A percentile compares a stretch with the other conserved stretches of the same genome.
These are phyloP conservation scores for Penicillium aurantiogriseum DNA, from an alignment of 2,329 filamentous ascomycete species.

Conservation along the genomic window DNA sequence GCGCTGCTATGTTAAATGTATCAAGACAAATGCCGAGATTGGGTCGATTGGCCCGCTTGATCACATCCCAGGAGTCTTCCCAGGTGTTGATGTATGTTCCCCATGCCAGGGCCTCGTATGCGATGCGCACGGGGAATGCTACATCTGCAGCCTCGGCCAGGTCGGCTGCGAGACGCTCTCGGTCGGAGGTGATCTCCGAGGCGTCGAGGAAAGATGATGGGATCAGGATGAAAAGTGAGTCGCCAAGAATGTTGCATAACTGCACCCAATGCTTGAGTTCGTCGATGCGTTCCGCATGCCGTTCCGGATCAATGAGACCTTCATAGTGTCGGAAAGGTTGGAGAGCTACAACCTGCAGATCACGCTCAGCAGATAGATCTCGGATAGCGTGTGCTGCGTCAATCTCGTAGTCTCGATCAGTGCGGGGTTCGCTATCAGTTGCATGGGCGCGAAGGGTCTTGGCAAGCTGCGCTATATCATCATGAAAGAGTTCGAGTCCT, in stretches of 20 bases:
- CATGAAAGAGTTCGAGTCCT: conserved; percentile 68
- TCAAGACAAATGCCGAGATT: conserved; percentile 77
- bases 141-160: conserved; percentile 22
- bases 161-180: conserved; percentile 19
- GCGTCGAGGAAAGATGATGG: conserved; percentile 24
- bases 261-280: conserved; percentile 23
- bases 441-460: conserved; percentile 42
- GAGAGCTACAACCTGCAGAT: conserved; percentile 62
- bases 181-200: conserved; percentile 20
- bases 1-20: conserved; percentile 72
- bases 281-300: conserved; percentile 18
- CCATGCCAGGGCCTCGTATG: conserved; percentile 71
- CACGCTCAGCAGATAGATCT: conserved; percentile 51
- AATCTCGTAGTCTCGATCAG: conserved; percentile 57
- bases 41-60: conserved; percentile 60
- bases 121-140: conserved; percentile 42
- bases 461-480: conserved; percentile 64
- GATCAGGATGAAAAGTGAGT: conserved; percentile 24
- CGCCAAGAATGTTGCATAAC: conserved; percentile 19
- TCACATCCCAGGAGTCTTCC: conserved; percentile 69
- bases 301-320: conserved; percentile 40
- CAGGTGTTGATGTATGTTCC: conserved; percentile 68
- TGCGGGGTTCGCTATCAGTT: neutral
- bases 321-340: conserved; percentile 74
- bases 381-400: conserved; percentile 55